Evolutionary conservation across 2,329 filamentous ascomycete species (phyloP).

Genomic region (Epichloe amarillans): DNA sequence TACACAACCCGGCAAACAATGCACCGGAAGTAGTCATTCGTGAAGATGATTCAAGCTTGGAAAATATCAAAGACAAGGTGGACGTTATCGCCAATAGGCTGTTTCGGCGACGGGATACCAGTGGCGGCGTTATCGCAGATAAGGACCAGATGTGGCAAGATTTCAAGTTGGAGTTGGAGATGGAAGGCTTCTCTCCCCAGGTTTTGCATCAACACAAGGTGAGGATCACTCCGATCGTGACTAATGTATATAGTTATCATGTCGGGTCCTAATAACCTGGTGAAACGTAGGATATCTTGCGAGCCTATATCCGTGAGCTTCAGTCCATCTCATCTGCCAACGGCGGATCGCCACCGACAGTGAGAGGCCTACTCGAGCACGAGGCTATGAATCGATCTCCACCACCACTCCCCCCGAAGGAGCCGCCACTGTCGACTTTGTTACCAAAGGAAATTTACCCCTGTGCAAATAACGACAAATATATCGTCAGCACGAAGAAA

Average conservation of each 20-base stretch:
- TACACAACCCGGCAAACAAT: constrained; percentile 31
- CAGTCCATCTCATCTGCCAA: constrained; percentile 33
- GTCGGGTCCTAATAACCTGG: background rate
- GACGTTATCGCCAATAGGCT: constrained; percentile 42
- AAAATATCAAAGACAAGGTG: constrained; percentile 46
- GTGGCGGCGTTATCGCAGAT: constrained; percentile 24
- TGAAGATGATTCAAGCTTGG: constrained; percentile 29
- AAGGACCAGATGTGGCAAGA: constrained; percentile 43
- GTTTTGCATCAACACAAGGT: constrained; percentile 46
- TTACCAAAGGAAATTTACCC: constrained; percentile 24
- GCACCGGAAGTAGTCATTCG: constrained; percentile 19
- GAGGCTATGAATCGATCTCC: constrained; percentile 17
- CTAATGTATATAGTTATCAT: background rate
- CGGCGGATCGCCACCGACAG: constrained; percentile 32
- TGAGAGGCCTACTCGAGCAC: constrained; percentile 39
- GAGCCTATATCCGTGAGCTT: constrained; percentile 48
- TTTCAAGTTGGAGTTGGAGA: constrained; percentile 44
- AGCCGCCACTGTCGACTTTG: constrained; percentile 15
- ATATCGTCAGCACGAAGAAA: constrained; percentile 24
- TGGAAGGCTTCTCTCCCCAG: constrained; percentile 43
- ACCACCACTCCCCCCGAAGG: constrained; percentile 7
- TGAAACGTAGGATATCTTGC: constrained; percentile 36
- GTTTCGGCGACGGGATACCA: constrained; percentile 28
- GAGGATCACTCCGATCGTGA: constrained; percentile 11
- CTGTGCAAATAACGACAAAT: constrained; percentile 27